Evolutionary conservation across 2,329 filamentous ascomycete genomes (phyloP).

Genomic region (Trichothecium sympodiale): DNA sequence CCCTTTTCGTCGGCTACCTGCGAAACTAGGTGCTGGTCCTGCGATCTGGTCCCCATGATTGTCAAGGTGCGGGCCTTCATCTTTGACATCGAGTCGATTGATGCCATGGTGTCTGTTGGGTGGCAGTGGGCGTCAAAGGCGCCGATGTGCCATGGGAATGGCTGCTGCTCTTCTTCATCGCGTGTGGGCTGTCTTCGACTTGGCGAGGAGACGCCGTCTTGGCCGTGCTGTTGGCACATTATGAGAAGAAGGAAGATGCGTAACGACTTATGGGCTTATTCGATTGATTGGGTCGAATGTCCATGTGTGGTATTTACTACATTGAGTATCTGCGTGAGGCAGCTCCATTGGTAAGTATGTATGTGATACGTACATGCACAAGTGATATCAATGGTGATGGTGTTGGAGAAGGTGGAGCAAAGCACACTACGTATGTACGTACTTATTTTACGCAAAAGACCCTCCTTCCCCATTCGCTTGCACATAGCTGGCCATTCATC

Average conservation of each 20-base stretch:
- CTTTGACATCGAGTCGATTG: constrained; percentile 40
- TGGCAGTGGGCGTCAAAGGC: constrained; percentile 77
- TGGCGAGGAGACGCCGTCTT: neutral
- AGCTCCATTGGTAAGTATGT: too few species aligned
- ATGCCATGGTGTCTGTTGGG: constrained; percentile 66
- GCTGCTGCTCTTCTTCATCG: constrained; percentile 4
- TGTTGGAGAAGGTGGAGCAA: neutral
- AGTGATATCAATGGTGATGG: constrained; percentile 1
- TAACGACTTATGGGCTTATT: too few species aligned
- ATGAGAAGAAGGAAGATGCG: neutral
- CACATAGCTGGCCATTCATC: too few species aligned
- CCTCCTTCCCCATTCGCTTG: too few species aligned
- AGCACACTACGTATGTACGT: constrained; percentile 1
- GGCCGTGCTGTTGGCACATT: constrained; percentile 4
- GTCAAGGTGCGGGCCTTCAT: constrained; percentile 60
- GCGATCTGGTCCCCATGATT: constrained; percentile 65
- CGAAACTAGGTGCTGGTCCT: constrained; percentile 66
- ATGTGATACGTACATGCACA: too few species aligned
- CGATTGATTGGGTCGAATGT: too few species aligned
- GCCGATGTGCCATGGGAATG: constrained; percentile 59
- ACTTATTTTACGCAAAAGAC: too few species aligned
- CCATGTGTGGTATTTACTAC: too few species aligned
- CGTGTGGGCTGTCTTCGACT: neutral
- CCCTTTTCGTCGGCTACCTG: constrained; percentile 47
- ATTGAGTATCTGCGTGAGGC: too few species aligned